Conservation (phyloP, 306 rosid species). For the Medicago truncatula region DNA sequence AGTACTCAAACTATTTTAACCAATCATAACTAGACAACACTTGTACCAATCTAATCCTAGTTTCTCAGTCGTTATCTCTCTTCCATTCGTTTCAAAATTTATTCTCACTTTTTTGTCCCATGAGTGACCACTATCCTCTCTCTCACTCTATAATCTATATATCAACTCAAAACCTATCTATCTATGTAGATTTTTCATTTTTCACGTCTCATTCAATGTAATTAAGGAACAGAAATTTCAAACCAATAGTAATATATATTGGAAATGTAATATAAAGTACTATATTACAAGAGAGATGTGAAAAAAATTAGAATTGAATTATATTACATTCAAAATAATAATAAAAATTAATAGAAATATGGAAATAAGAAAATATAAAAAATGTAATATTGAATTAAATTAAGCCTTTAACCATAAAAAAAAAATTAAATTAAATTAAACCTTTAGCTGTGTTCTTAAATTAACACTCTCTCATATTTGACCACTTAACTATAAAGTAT, state of each 20-base stretch:
- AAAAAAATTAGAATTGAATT: not conserved
- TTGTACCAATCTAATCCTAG: constrained; percentile 6
- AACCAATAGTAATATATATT: not conserved
- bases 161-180: constrained; percentile 15
- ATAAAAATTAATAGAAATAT: no score
- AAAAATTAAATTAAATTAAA: no score
- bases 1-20: not conserved
- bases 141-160: not conserved
- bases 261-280: no score
- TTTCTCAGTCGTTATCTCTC: not conserved
- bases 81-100: constrained; percentile 19
- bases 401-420: no score
- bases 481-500: not conserved
- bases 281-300: not conserved
- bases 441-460: no score
- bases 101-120: constrained; percentile 1
- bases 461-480: not conserved
- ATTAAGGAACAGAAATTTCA: not conserved
- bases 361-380: no score
- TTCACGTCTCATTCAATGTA: not conserved
- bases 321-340: not conserved
- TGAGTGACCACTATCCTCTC: not conserved
- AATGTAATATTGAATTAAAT: no score
- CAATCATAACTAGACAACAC: not conserved
- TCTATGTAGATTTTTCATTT: not conserved